A percentile compares a stretch with the other conserved stretches of the same genome.
phyloP scores from a whole-genome alignment of 352 stramenopile species.

The Paralagenidium karlingii region DNA sequence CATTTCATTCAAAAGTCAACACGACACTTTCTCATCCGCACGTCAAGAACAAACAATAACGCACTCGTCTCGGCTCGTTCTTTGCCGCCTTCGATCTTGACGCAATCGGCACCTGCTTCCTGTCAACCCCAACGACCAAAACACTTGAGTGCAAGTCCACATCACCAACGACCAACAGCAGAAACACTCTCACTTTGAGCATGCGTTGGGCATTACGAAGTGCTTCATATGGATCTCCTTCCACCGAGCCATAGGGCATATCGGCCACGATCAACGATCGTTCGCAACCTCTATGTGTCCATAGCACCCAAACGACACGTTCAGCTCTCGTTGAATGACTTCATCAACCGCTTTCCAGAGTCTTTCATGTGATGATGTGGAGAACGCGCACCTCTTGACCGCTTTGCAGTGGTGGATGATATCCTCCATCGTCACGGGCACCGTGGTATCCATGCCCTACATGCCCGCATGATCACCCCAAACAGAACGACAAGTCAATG shows the following conservation, averaged over 20 bases:
- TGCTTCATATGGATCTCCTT: constrained; percentile 83
- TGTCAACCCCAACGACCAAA: constrained; percentile 15
- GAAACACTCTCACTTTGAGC: constrained; percentile 61
- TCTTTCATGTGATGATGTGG: background rate
- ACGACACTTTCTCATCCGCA: background rate
- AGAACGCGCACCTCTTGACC: constrained; percentile 73
- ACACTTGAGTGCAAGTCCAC: background rate
- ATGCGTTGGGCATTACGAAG: constrained; percentile 93
- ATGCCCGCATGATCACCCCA: too few species aligned
- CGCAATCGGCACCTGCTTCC: constrained; percentile 94
- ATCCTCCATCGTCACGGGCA: constrained; percentile 94
- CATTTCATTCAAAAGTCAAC: constrained; percentile 3
- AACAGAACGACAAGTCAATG: constrained; percentile 4
- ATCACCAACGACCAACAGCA: background rate
- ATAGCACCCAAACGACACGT: too few species aligned
- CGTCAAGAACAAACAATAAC: constrained; percentile 10
- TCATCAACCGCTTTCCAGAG: constrained; percentile 22
- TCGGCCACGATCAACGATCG: constrained; percentile 93
- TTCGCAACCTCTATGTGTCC: constrained; percentile 48
- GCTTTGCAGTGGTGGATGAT: constrained; percentile 97
- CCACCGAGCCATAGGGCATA: constrained; percentile 98
- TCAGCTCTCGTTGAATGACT: too few species aligned
- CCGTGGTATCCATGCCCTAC: constrained; percentile 76
- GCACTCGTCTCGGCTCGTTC: constrained; percentile 64
- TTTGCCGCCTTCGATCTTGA: constrained; percentile 97